Evolutionary conservation across 2,329 filamentous ascomycete genomes (phyloP), one percentile per base, ranked within the genome.

Genomic region (Didymella glomerata): DNA sequence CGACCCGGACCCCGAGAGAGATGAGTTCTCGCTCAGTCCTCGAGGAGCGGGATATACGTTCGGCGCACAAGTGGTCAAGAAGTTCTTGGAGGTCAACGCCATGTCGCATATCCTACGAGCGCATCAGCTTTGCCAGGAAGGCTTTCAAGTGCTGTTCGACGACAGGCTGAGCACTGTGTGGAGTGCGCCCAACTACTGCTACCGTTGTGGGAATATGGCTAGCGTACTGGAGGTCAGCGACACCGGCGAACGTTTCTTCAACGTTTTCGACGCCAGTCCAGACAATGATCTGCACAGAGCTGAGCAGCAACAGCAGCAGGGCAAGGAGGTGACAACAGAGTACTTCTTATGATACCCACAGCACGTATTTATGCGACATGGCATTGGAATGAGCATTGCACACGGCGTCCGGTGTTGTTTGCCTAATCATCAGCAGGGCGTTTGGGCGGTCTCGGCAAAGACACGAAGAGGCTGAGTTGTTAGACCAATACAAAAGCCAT

Each of bases 81-180:
- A 99, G 79, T 99, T 99, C 78, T 83, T 99, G 30, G 92, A 95
- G 68, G 93, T 99, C 69, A 99, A 99, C 79, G 90, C 88, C 77
- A 98, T 99, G 93, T 94, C 90, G 30, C 95, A 99, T 78, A 99
- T 99, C 65, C 83, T 99, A 56, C 91, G 95, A 24, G 95, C 95
- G n/a, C 95, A 99, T 78, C 95, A 99, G 81, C 86, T 99, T 4
- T 99, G 95, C 77, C 95, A 99, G 78, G 95, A 99, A 80, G 95
- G 95, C 0, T 99, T 94, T 77, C 95, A 98, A 80, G 91, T 98
- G 46, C 86, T 99, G 16, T 99, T 97, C 77, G 94, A 98, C 71
- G 94, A 98, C 78, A 87, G 90, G 16, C 81, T 99, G 36, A 97
- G 92, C 77, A 99, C 95, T 1, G 95, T 99, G 7, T 99, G 95